Evolutionary conservation across 73 alveolate species (phyloP), one percentile per base, ranked within the genome.

Genomic region (Symbiodinium pilosum): DNA sequence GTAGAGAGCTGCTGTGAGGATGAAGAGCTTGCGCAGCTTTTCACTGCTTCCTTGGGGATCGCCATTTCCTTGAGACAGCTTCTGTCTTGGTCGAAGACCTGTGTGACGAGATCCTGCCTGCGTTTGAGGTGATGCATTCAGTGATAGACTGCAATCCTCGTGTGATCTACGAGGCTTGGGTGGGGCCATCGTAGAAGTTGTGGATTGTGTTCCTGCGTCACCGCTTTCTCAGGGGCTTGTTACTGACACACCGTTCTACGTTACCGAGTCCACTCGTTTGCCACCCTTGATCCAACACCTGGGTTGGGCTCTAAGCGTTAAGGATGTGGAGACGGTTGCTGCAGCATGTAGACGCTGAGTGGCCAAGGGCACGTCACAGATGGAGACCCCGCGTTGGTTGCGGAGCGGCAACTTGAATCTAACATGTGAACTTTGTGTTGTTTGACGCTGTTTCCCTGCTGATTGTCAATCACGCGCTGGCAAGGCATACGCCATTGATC

Each of bases 71-170:
- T 40, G 88, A 42, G 81, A 30, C n/a, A n/a, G n/a, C n/a, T n/a
- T n/a, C n/a, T n/a, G n/a, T n/a, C n/a, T n/a, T n/a, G n/a, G n/a
- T n/a, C n/a, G n/a, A n/a, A n/a, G n/a, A n/a, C n/a, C n/a, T n/a
- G n/a, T n/a, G n/a, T n/a, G n/a, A n/a, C n/a, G n/a, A n/a, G 73
- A 6, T 54, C 32, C 26, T 24, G 47, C 43, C 21, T 4, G 83
- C 28, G 36, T 28, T 41, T 38, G 32, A 91, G 97, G 98, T 92
- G 42, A 24, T 92, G 43, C 91, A 92, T 28, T 83, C 98, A 24
- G 83, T 69, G 32, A 92, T 92, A 16, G 98, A 92, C 43, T 92
- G 98, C 98, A 92, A 92, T 44, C 98, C 98, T 73, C 98, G 98
- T 5, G 98, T 75, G 71, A 34, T 92, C 81, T 92, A 92, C 83